Evolutionary conservation across 2,329 filamentous ascomycete genomes (phyloP).

Genomic region (Camptophora hylomeconis): DNA sequence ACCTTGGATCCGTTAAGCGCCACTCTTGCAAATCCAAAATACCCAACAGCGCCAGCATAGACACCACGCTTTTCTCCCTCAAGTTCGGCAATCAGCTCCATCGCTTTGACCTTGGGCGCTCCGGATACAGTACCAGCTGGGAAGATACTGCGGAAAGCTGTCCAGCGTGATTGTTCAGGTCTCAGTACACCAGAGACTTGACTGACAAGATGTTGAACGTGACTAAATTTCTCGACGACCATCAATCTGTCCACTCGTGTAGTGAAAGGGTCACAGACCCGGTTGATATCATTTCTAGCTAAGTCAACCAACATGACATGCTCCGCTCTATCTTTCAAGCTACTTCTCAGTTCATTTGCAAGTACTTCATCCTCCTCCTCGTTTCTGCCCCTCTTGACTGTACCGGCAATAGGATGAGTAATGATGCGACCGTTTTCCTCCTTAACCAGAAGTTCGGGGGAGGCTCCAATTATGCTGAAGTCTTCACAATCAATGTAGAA

Average conservation of each 20-base stretch:
- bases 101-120: conserved; percentile 88
- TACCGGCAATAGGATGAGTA: conserved; percentile 94
- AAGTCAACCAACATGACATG: conserved; percentile 98
- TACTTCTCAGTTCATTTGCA: conserved; percentile 62
- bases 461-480: conserved; percentile 92
- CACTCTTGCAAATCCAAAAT: conserved; percentile 77
- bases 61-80: conserved; percentile 89
- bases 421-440: conserved; percentile 76
- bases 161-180: conserved; percentile 73
- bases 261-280: conserved; percentile 79
- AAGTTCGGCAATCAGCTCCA: conserved; percentile 92
- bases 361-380: conserved; percentile 69
- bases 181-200: conserved; percentile 89
- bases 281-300: conserved; percentile 91
- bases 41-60: conserved; percentile 91
- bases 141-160: conserved; percentile 93
- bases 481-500: conserved; percentile 88
- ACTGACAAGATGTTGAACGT: conserved; percentile 93
- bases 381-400: conserved; percentile 73
- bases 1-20: conserved; percentile 44
- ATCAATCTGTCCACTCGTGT: conserved; percentile 88
- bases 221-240: conserved; percentile 87
- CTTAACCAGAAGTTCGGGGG: conserved; percentile 88
- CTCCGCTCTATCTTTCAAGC: conserved; percentile 82
- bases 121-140: conserved; percentile 92